These are phyloP conservation scores for Lactarius quietus DNA, from an alignment of 768 basidiomycete species.

Conservation along the genomic window DNA sequence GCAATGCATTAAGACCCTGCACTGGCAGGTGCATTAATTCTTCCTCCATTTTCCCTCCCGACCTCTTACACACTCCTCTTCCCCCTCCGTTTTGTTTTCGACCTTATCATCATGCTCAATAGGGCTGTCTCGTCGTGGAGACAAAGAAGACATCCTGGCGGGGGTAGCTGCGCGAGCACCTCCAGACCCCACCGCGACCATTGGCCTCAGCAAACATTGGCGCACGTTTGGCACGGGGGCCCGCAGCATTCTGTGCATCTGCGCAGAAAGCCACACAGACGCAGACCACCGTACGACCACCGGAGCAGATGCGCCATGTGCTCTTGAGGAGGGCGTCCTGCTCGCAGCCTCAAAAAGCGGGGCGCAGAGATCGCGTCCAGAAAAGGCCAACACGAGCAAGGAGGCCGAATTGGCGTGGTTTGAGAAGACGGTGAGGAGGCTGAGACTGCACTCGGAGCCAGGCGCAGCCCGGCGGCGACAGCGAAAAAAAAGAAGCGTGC, in stretches of 20 bases:
- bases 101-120: background rate
- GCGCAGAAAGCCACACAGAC: background rate
- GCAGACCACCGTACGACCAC: background rate
- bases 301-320: background rate
- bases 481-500: background rate
- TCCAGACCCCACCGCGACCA: background rate
- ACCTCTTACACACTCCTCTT: background rate
- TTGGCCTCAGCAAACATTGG: background rate
- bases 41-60: background rate
- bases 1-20: constrained; percentile 3
- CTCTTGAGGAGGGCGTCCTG: background rate
- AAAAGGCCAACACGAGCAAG: background rate
- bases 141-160: background rate
- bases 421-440: background rate
- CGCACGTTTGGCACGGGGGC: constrained; percentile 10
- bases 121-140: background rate
- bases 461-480: no score
- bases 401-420: background rate
- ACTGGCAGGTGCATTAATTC: background rate
- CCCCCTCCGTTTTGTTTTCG: background rate
- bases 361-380: background rate
- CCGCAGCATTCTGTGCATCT: constrained; percentile 11
- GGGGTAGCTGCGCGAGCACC: background rate
- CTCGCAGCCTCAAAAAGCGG: no score
- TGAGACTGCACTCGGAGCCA: background rate